Evolutionary conservation across 305 asterid genomes (phyloP), one percentile per base, ranked within the genome.

Genomic region (Withania somnifera): DNA sequence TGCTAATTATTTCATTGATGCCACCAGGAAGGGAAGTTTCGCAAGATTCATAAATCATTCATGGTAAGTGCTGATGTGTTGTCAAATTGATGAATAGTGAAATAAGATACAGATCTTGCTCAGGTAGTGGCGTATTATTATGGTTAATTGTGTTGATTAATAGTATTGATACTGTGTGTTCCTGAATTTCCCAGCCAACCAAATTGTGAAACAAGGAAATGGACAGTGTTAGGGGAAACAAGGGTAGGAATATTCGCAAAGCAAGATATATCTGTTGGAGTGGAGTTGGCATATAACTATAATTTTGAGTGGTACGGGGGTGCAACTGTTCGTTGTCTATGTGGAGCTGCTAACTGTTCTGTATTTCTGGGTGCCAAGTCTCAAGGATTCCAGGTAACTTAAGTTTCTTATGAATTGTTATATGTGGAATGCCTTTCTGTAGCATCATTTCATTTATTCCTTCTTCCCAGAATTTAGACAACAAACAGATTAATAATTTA

Each of bases 241-340:
- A 88, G 98, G 88, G 98, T 95, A 81, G 98, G 98, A 73, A 93
- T 95, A 88, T 95, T 92, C 85, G 96, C 99, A 13, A 94, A 89
- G 88, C 78, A 83, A 80, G 97, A 95, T 78, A 95, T 93, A 81
- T 78, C 86, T 71, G 78, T 83, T 64, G 98, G 98, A 84, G 89
- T 92, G 79, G 98, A 94, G 89, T 84, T 95, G 82, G 88, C 93
- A 3, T 94, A 94, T 86, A 89, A 95, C 88, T 95, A 95, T 87
- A 95, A 94, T 87, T 95, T 94, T 57, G 98, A 94, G 86, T 95
- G 99, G 99, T 95, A 92, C 13, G 99, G 99, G 30, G 99, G 99
- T 84, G 97, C 86, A 82, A 90, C 91, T 82, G 97, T 95, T 81
- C 97, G 96, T 47, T 95, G 98, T 87, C 90, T 95, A 7, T 95